phyloP scores from a whole-genome alignment of 257 asterid species.

The Gentiana straminea region DNA sequence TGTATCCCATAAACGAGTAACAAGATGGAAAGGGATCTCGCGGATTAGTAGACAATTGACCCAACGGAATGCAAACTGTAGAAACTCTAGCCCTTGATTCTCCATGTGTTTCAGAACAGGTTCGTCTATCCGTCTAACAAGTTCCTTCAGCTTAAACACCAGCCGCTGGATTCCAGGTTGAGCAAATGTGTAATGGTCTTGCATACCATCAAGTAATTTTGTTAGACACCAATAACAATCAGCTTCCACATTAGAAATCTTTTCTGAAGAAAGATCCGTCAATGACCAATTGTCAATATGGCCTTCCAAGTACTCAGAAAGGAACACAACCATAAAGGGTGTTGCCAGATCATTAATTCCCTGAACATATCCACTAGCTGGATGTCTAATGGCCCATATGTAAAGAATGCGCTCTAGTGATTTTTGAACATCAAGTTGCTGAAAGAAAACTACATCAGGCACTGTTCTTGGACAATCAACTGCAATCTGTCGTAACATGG shows the following conservation, averaged over 20 bases:
- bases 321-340: slow-evolving; percentile 85
- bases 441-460: slow-evolving; percentile 89
- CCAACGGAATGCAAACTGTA: slow-evolving; percentile 99
- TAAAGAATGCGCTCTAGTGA: slow-evolving; percentile 92
- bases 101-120: slow-evolving; percentile 81
- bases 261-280: slow-evolving; percentile 59
- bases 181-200: slow-evolving; percentile 97
- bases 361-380: slow-evolving; percentile 98
- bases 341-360: slow-evolving; percentile 97
- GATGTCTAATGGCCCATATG: slow-evolving; percentile 95
- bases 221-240: slow-evolving; percentile 98
- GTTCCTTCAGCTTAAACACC: slow-evolving; percentile 91
- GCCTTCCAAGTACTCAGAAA: slow-evolving; percentile 82
- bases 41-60: slow-evolving; percentile 95
- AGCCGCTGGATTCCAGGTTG: slow-evolving; percentile 98
- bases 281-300: slow-evolving; percentile 63
- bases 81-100: slow-evolving; percentile 98
- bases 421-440: slow-evolving; percentile 77
- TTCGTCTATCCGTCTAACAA: slow-evolving; percentile 92
- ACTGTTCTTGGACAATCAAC: slow-evolving; percentile 99
- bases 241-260: slow-evolving; percentile 70
- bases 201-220: slow-evolving; percentile 97
- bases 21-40: slow-evolving; percentile 88
- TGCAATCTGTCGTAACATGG: slow-evolving; percentile 94
- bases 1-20: slow-evolving; percentile 94